phyloP scores from a whole-genome alignment of 1,284 basidiomycete genomes.

The Lignosus rhinocerotis region DNA sequence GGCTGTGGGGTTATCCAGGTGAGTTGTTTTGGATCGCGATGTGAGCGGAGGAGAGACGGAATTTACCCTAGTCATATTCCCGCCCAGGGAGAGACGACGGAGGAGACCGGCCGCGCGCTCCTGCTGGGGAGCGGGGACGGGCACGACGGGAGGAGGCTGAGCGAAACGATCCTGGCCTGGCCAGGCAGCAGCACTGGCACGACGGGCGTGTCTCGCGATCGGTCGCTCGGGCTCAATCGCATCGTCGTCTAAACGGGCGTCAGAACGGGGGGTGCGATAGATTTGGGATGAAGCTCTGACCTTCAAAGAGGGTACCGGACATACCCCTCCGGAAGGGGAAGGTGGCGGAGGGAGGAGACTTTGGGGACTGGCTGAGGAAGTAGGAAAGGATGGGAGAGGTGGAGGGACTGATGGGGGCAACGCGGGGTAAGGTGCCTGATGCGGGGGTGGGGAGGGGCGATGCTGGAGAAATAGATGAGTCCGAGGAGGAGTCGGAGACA shows the following conservation, averaged over 20 bases:
- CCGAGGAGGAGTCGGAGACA: slow-evolving; percentile 44
- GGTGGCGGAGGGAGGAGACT: slow-evolving; percentile 39
- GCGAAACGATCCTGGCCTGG: slow-evolving; percentile 44
- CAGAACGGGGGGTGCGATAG: not conserved
- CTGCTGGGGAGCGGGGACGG: slow-evolving; percentile 47
- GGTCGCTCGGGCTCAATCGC: slow-evolving; percentile 35
- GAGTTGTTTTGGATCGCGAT: not conserved
- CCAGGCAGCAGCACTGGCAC: slow-evolving; percentile 40
- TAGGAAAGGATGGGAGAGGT: slow-evolving; percentile 71
- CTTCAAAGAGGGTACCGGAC: slow-evolving; percentile 52
- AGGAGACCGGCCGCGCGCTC: slow-evolving; percentile 69
- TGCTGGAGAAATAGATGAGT: slow-evolving; percentile 49
- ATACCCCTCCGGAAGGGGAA: slow-evolving; percentile 55
- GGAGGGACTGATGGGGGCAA: slow-evolving; percentile 53
- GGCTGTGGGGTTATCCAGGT: slow-evolving; percentile 16
- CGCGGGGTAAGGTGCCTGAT: slow-evolving; percentile 42
- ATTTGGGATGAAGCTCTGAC: slow-evolving; percentile 34
- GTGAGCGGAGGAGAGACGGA: slow-evolving; percentile 5
- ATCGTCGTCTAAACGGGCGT: slow-evolving; percentile 37
- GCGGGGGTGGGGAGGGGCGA: slow-evolving; percentile 48
- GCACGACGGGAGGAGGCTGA: slow-evolving; percentile 31
- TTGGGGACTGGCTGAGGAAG: slow-evolving; percentile 63
- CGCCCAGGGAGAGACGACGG: slow-evolving; percentile 70
- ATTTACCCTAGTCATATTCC: slow-evolving; percentile 53
- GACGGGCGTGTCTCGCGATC: slow-evolving; percentile 30